Conservation (phyloP, 2,329 filamentous ascomycete genomes). For the Pestalotiopsis sp. region DNA sequence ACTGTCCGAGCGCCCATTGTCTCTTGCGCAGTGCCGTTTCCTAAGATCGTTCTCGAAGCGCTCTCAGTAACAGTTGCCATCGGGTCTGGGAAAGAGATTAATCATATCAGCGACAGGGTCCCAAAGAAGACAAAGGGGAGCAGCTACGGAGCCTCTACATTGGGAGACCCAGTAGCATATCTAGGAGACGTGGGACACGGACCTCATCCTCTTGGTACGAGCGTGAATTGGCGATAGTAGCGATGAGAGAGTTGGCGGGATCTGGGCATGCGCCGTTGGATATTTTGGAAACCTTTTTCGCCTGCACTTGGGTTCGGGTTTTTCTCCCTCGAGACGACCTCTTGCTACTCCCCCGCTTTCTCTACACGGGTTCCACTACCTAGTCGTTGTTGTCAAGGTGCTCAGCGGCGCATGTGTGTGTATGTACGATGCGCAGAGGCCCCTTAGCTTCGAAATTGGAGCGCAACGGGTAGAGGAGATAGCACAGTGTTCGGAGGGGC, state of each 20-base stretch:
- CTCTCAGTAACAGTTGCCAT: conserved; percentile 58
- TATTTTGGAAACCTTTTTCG: conserved; percentile 1
- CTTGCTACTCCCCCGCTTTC: background rate
- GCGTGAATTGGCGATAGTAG: conserved; percentile 14
- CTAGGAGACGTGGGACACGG: conserved; percentile 15
- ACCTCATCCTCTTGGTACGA: conserved; percentile 21
- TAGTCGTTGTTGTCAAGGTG: background rate
- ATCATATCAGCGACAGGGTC: conserved; percentile 10
- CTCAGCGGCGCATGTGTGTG: background rate
- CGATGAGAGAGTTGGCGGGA: background rate
- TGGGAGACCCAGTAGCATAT: conserved; percentile 3
- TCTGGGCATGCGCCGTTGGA: background rate
- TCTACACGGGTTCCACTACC: conserved; percentile 11
- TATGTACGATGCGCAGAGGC: background rate
- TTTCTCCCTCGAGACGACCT: conserved; percentile 10
- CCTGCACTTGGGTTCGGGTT: conserved; percentile 1
- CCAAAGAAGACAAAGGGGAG: conserved; percentile 3
- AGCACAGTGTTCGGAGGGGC: background rate
- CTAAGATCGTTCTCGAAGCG: conserved; percentile 45
- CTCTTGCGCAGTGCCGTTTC: conserved; percentile 42
- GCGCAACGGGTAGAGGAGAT: background rate
- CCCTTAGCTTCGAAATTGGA: background rate
- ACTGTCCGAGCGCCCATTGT: conserved; percentile 56
- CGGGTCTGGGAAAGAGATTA: conserved; percentile 38
- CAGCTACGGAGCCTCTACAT: conserved; percentile 2